Evolutionary conservation across 140 eudicot species (phyloP), one percentile per base, ranked within the genome.

Genomic region (Cichorium intybus): DNA sequence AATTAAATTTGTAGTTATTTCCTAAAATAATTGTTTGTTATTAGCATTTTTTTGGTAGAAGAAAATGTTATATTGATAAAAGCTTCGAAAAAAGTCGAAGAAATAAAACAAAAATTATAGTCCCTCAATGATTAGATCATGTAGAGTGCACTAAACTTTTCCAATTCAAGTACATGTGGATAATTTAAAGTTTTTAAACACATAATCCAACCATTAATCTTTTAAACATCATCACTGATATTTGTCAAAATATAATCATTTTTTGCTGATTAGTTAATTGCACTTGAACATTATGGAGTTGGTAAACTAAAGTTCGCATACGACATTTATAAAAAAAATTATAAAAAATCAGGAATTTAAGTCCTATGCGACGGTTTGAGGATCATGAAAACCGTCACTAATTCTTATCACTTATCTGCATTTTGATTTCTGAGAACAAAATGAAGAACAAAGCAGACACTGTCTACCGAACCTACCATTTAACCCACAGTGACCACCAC

Each of bases 401-500:
- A 6, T 57, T 60, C 12, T 18, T 57, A 57, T 60, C 31, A 39
- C 12, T 18, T 57, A 57, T 60, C 31, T 60, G 20, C 66, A 35
- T 3, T n/a, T n/a, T n/a, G n/a, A n/a, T n/a, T 60, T 60, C 31
- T 35, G 5, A 12, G 17, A 39, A 10, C 46, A 39, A 46, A 4
- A 28, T 7, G 3, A 12, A 11, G 5, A 29, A 50, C 50, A 29
- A 49, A 52, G 23, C 10, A 45, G 24, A 62, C 35, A n/a, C 17
- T 3, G 15, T 35, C 67, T 2, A 50, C 12, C 3, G 20, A 4
- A 26, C 55, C 20, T 46, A 62, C 56, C 69, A 11, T 16, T 22
- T n/a, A 47, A 24, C 31, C 8, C 47, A 60, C 47, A 20, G 35
- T 37, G 23, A 10, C 35, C 11, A 24, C 20, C 10, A 16, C 52